Percentiles rank a stretch among this genome's conserved stretches.
Conservation (phyloP, 768 basidiomycete species). For the Leccinum barrowsii region DNA sequence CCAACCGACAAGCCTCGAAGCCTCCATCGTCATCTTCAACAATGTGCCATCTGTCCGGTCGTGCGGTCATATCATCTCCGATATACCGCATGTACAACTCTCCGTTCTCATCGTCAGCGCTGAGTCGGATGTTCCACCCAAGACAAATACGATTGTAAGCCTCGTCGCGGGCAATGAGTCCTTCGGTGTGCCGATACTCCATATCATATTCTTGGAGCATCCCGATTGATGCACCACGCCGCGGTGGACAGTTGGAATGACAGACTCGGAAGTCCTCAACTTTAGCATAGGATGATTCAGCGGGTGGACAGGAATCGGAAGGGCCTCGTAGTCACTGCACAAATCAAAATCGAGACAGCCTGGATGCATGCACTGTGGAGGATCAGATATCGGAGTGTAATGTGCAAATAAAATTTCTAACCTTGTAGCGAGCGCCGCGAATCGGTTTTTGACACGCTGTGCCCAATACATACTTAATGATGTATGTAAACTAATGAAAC, state of each 20-base stretch:
- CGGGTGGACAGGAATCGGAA: conserved; percentile 76
- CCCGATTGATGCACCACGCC: conserved; percentile 54
- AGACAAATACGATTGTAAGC: conserved; percentile 50
- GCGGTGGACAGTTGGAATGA: conserved; percentile 44
- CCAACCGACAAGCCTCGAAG: conserved; percentile 40
- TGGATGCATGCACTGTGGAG: conserved; percentile 70
- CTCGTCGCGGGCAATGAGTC: conserved; percentile 46
- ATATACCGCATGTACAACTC: conserved; percentile 40
- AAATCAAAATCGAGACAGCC: conserved; percentile 79
- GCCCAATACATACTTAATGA: neutral
- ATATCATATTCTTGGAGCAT: conserved; percentile 59
- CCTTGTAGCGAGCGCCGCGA: conserved; percentile 70
- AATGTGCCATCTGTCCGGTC: conserved; percentile 44
- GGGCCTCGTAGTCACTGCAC: conserved; percentile 74
- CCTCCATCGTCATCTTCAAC: conserved; percentile 37
- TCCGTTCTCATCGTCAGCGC: conserved; percentile 39
- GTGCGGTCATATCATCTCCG: conserved; percentile 37
- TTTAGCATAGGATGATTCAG: conserved; percentile 70
- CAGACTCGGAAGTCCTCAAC: conserved; percentile 52
- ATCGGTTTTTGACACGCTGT: conserved; percentile 50
- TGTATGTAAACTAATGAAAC: too few species aligned
- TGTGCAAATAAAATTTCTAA: conserved; percentile 22
- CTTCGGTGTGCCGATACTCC: conserved; percentile 51
- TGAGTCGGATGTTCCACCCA: conserved; percentile 65
- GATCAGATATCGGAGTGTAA: neutral